Conservation (phyloP, 2,329 filamentous ascomycete species). For the Moelleriella libera region DNA sequence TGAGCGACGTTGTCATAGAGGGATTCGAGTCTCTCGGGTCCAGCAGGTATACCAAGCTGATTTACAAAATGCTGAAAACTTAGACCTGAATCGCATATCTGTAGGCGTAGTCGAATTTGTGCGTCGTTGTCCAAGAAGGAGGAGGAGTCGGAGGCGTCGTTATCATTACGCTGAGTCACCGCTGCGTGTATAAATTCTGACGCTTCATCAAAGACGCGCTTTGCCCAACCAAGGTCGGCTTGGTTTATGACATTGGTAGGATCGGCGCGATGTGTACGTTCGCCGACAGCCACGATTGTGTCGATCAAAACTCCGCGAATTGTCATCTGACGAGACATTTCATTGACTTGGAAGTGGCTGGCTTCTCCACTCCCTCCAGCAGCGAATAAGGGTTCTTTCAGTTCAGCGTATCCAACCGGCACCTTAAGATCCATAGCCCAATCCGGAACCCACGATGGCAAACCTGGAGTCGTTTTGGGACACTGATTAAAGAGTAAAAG, state of each 20-base stretch:
- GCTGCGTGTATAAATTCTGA: too few species aligned
- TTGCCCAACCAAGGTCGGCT: conserved; percentile 10
- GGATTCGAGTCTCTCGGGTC: too few species aligned
- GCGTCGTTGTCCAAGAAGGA: too few species aligned
- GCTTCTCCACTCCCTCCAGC: conserved; percentile 9
- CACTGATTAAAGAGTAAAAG: conserved; percentile 15
- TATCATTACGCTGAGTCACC: too few species aligned
- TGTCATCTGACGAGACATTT: conserved; percentile 3
- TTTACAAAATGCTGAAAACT: too few species aligned
- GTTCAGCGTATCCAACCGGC: conserved; percentile 11
- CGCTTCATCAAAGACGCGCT: conserved; percentile 12
- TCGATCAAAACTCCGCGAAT: conserved; percentile 11
- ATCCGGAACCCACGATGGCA: conserved; percentile 21
- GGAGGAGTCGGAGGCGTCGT: too few species aligned
- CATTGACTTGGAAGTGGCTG: conserved; percentile 1
- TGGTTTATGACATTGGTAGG: not conserved
- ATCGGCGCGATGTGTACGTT: conserved; percentile 4
- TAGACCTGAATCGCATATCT: too few species aligned
- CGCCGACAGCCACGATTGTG: conserved; percentile 9
- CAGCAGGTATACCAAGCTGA: too few species aligned
- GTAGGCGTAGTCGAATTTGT: too few species aligned
- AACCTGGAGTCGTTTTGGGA: conserved; percentile 7
- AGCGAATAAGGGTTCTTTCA: conserved; percentile 8
- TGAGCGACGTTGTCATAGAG: too few species aligned
- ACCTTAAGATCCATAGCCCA: conserved; percentile 15